A percentile compares a stretch with the other conserved stretches of the same genome.
Evolutionary conservation across 2,329 filamentous ascomycete genomes (phyloP).

Genomic region (Aureobasidium sp.): DNA sequence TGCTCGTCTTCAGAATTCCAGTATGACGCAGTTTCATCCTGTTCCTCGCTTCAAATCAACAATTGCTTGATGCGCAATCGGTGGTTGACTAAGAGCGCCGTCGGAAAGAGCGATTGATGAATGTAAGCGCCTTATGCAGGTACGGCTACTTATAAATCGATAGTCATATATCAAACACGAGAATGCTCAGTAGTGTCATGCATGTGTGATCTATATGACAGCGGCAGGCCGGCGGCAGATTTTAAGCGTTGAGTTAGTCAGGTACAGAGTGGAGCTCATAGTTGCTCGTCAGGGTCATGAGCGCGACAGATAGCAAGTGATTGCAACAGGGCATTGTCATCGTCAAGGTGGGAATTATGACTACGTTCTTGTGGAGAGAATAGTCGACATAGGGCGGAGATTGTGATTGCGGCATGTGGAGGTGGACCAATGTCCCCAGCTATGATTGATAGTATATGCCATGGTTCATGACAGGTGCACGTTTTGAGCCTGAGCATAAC

Average conservation of each 20-base stretch:
- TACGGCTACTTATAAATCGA: constrained; percentile 2
- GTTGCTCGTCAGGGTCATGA: background rate
- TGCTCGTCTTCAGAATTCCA: background rate
- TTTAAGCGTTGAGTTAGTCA: background rate
- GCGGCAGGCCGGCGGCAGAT: background rate
- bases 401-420: constrained; percentile 5
- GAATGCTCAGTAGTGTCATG: constrained; percentile 3
- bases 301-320: background rate
- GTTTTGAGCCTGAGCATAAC: constrained; percentile 1
- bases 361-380: background rate
- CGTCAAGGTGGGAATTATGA: background rate
- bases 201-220: constrained; percentile 1
- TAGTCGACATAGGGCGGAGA: background rate
- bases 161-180: background rate
- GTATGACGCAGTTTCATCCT: constrained; percentile 4
- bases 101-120: background rate
- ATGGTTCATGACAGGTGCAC: constrained; percentile 6
- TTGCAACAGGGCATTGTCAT: background rate
- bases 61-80: background rate
- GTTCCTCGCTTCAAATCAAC: background rate
- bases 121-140: constrained; percentile 2
- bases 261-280: background rate
- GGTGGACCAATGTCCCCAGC: background rate
- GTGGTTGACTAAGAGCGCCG: constrained; percentile 1
- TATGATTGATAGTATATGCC: background rate